Percentiles rank a stretch among this genome's conserved stretches.
Conservation (phyloP, 805 yeast species). For the Candida ponderosae region DNA sequence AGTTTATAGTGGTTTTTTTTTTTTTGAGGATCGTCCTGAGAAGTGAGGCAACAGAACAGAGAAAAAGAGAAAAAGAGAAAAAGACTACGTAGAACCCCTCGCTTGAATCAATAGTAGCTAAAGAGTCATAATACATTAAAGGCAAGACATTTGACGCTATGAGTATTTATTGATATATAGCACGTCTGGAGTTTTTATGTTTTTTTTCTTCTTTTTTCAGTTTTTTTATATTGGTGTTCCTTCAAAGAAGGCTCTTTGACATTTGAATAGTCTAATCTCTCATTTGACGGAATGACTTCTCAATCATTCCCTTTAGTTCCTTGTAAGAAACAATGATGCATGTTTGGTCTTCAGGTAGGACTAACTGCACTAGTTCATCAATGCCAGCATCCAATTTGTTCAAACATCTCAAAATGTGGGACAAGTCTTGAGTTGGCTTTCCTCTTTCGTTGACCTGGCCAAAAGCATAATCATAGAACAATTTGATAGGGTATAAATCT, state of each 20-base stretch:
- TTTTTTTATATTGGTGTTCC: background rate
- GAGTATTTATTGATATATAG: too few species aligned
- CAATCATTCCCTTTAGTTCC: conserved; percentile 69
- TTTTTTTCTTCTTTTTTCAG: too few species aligned
- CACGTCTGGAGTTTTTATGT: too few species aligned
- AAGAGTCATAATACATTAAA: too few species aligned
- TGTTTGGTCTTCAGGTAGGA: conserved; percentile 76
- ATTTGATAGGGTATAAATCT: conserved; percentile 57
- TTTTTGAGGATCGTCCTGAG: too few species aligned
- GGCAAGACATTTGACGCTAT: too few species aligned
- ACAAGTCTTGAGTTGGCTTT: conserved; percentile 69
- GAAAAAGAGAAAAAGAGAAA: too few species aligned
- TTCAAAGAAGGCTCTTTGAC: too few species aligned
- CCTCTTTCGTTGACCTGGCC: conserved; percentile 78
- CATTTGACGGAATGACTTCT: conserved; percentile 51
- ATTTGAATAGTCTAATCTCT: conserved; percentile 4
- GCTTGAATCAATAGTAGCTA: too few species aligned
- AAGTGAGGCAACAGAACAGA: too few species aligned
- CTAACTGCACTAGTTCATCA: conserved; percentile 73
- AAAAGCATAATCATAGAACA: conserved; percentile 81
- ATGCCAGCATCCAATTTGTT: conserved; percentile 91
- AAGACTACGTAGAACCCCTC: too few species aligned
- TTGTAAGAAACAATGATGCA: conserved; percentile 82
- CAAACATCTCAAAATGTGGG: conserved; percentile 69
- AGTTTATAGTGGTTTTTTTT: too few species aligned